These are phyloP conservation scores for Daldinia grandis DNA, from an alignment of 495 filamentous ascomycete genomes.

Conservation along the genomic window DNA sequence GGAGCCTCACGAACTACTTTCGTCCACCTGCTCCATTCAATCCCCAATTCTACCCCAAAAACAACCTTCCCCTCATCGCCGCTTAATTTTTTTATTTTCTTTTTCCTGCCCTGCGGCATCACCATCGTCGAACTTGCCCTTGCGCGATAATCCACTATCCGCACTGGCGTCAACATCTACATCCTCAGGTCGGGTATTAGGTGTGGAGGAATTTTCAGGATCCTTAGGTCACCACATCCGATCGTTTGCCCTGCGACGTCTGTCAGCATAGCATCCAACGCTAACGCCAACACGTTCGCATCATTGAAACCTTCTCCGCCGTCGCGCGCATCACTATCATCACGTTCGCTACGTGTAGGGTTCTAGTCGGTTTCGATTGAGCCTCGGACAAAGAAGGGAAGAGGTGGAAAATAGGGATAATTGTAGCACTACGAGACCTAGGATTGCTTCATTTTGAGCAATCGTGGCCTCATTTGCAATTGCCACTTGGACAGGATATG, in stretches of 20 bases:
- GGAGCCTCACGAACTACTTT: constrained; percentile 48
- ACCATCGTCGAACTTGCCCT: constrained; percentile 37
- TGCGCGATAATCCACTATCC: constrained; percentile 36
- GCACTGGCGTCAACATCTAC: constrained; percentile 44
- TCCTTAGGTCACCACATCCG: constrained; percentile 26
- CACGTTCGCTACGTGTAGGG: constrained; percentile 12
- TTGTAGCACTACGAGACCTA: constrained; percentile 32
- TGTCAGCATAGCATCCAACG: constrained; percentile 4
- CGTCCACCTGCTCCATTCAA: constrained; percentile 44
- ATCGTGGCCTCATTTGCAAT: constrained; percentile 42
- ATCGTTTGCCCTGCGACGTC: constrained; percentile 26
- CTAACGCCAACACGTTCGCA: constrained; percentile 21
- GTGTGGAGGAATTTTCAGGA: constrained; percentile 46
- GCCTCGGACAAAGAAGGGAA: constrained; percentile 16
- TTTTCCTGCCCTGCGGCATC: constrained; percentile 27
- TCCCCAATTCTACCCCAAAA: constrained; percentile 51
- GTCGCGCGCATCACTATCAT: constrained; percentile 25
- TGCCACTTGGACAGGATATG: constrained; percentile 42
- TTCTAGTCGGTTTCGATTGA: constrained; percentile 24
- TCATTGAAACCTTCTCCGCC: constrained; percentile 16
- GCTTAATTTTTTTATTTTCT: constrained; percentile 20
- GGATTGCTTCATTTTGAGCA: constrained; percentile 40
- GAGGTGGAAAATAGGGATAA: constrained; percentile 23
- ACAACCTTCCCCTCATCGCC: constrained; percentile 45
- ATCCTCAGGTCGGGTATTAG: constrained; percentile 44